Evolutionary conservation across 495 filamentous ascomycete genomes (phyloP).

Genomic region (Rostrohypoxylon terebratum): DNA sequence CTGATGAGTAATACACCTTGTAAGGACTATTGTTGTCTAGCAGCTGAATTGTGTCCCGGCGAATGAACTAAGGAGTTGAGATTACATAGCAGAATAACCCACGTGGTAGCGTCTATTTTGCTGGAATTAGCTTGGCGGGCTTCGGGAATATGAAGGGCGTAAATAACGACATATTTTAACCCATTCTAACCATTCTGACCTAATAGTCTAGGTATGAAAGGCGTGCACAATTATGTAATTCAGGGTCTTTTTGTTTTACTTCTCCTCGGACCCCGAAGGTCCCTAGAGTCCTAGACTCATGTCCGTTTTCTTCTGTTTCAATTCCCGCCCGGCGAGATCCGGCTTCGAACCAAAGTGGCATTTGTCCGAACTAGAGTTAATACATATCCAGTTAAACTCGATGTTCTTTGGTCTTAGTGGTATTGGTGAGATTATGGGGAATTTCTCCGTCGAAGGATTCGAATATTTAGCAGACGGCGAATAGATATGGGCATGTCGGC

Average conservation of each 20-base stretch:
- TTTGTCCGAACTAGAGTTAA: background rate
- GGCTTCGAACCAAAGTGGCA: background rate
- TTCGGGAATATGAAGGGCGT: conserved; percentile 16
- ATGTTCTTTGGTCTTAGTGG: background rate
- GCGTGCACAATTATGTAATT: conserved; percentile 23
- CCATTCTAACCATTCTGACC: conserved; percentile 17
- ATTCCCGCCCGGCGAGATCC: conserved; percentile 20
- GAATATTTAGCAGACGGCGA: background rate
- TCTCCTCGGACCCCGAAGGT: conserved; percentile 38
- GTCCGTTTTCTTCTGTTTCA: conserved; percentile 4
- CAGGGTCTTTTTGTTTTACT: background rate
- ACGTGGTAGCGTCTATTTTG: conserved; percentile 13
- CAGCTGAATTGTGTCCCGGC: conserved; percentile 18
- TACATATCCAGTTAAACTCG: background rate
- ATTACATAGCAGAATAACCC: conserved; percentile 1
- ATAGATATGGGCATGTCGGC: background rate
- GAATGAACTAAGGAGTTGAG: conserved; percentile 7
- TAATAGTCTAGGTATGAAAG: conserved; percentile 8
- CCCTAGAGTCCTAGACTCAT: background rate
- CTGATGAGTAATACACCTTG: conserved; percentile 6
- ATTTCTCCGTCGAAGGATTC: conserved; percentile 1
- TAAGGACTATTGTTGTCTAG: background rate
- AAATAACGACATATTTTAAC: conserved; percentile 6
- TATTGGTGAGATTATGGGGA: background rate
- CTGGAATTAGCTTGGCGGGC: conserved; percentile 29